phyloP scores from a whole-genome alignment of 768 basidiomycete species.

The Clathrus columnatus region DNA sequence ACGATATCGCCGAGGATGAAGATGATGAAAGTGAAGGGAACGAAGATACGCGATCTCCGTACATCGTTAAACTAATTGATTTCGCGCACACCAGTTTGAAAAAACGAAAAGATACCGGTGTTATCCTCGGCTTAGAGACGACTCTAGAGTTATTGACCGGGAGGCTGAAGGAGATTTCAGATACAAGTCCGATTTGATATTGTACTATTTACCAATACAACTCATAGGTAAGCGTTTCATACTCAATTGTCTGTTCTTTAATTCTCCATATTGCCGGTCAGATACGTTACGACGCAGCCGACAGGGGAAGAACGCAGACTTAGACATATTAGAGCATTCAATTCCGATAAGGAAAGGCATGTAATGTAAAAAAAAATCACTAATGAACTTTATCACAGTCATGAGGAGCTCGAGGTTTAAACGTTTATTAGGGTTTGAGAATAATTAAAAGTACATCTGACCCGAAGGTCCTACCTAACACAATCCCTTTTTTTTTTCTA shows the following conservation, averaged over 20 bases:
- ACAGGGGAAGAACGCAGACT: no score
- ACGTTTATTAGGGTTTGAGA: no score
- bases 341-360: no score
- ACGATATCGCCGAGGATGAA: conserved; percentile 10
- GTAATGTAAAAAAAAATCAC: no score
- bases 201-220: background rate
- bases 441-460: no score
- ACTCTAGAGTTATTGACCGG: conserved; percentile 51
- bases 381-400: no score
- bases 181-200: background rate
- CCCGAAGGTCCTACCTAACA: no score
- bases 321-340: no score
- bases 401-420: no score
- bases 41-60: conserved; percentile 29
- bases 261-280: no score
- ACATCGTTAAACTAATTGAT: conserved; percentile 77
- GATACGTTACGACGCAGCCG: no score
- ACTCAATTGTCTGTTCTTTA: background rate
- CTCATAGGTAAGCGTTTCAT: background rate
- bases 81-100: conserved; percentile 79
- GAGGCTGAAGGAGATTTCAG: conserved; percentile 37
- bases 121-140: conserved; percentile 66
- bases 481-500: no score
- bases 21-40: conserved; percentile 26
- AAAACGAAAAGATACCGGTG: conserved; percentile 65